Conservation (phyloP, 371 early-diverging fungal genomes). For the Mucor velutinosus region DNA sequence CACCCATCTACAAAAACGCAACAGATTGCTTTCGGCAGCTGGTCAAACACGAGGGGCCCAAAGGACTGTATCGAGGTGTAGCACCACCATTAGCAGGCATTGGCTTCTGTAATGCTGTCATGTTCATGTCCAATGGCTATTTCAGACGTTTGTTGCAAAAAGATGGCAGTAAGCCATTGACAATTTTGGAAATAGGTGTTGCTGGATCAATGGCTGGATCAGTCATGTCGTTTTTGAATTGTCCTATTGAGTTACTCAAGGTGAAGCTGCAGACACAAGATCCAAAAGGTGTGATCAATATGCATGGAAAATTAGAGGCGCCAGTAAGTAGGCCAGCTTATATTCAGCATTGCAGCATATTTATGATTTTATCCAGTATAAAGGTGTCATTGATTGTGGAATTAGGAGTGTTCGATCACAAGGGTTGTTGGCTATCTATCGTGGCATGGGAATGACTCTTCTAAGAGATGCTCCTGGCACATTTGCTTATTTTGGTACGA, state of each 20-base stretch:
- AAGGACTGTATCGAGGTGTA: slow-evolving; percentile 84
- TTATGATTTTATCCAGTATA: slow-evolving; percentile 48
- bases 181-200: slow-evolving; percentile 61
- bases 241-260: slow-evolving; percentile 86
- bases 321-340: slow-evolving; percentile 38
- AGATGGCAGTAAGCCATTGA: slow-evolving; percentile 48
- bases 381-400: slow-evolving; percentile 77
- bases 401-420: slow-evolving; percentile 67
- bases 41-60: slow-evolving; percentile 75
- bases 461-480: slow-evolving; percentile 87
- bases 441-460: slow-evolving; percentile 81
- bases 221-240: slow-evolving; percentile 83
- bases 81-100: slow-evolving; percentile 85
- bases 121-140: slow-evolving; percentile 82
- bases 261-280: slow-evolving; percentile 84
- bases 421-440: slow-evolving; percentile 76
- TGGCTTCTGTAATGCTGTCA: slow-evolving; percentile 86
- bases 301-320: slow-evolving; percentile 40
- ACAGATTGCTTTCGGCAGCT: slow-evolving; percentile 74
- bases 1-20: slow-evolving; percentile 71
- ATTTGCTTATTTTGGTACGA: slow-evolving; percentile 78
- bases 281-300: slow-evolving; percentile 39
- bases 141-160: slow-evolving; percentile 69
- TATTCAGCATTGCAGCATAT: not conserved
- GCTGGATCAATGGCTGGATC: slow-evolving; percentile 86